These are phyloP conservation scores for Erodium trifolium DNA, from an alignment of 441 rosid species.

Conservation along the genomic window DNA sequence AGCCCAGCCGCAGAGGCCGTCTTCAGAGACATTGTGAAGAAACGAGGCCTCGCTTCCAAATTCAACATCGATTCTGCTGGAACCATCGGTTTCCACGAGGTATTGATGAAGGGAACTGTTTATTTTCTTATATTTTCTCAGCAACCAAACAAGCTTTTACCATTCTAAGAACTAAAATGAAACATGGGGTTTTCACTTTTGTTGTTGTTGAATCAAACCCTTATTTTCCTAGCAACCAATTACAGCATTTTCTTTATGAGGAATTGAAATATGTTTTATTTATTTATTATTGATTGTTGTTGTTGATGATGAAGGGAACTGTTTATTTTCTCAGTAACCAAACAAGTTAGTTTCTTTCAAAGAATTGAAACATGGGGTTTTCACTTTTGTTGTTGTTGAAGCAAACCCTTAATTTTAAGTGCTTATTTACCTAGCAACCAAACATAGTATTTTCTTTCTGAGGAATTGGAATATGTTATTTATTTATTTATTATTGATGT, in stretches of 20 bases:
- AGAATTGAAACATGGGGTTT: too few relatives aligned
- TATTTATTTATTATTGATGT: too few relatives aligned
- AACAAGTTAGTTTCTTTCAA: background rate
- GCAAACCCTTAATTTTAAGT: too few relatives aligned
- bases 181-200: too few relatives aligned
- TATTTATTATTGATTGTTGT: background rate
- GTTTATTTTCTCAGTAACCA: background rate
- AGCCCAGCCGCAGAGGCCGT: slow-evolving; percentile 98
- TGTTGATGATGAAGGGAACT: background rate
- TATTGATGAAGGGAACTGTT: slow-evolving; percentile 8
- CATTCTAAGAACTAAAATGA: too few relatives aligned
- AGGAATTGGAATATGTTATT: background rate
- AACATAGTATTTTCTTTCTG: background rate
- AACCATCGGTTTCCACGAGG: slow-evolving; percentile 81
- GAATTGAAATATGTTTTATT: background rate
- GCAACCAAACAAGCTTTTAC: too few relatives aligned
- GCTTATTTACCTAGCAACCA: background rate
- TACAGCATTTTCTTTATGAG: background rate
- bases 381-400: too few relatives aligned
- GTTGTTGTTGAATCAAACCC: too few relatives aligned
- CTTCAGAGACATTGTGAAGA: slow-evolving; percentile 65
- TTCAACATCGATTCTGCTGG: slow-evolving; percentile 90
- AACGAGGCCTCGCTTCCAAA: slow-evolving; percentile 51
- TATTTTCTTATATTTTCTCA: background rate
- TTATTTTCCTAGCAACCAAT: background rate